Conservation (phyloP, 2,329 filamentous ascomycete species). For the Calonectria hongkongensis region DNA sequence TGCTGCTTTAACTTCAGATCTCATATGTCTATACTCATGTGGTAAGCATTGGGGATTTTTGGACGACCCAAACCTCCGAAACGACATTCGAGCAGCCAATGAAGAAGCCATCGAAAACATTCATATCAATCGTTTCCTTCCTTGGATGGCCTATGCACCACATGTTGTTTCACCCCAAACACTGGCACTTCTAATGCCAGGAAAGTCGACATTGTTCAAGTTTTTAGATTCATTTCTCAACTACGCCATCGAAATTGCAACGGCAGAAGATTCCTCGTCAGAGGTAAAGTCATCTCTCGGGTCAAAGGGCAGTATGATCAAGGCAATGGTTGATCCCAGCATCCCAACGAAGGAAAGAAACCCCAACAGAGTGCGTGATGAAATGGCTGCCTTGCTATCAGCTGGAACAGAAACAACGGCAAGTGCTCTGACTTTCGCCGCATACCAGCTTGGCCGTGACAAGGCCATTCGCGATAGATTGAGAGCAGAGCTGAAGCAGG, state of each 20-base stretch:
- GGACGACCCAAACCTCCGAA: background rate
- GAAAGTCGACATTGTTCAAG: background rate
- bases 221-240: conserved; percentile 1
- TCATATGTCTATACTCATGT: background rate
- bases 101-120: conserved; percentile 6
- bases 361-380: background rate
- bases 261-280: background rate
- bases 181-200: background rate
- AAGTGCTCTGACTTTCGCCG: background rate
- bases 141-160: background rate
- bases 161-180: background rate
- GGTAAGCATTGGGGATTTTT: conserved; percentile 13
- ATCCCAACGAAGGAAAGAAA: background rate
- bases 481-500: background rate
- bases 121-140: background rate
- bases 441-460: conserved; percentile 1
- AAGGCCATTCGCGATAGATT: background rate
- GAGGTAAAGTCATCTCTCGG: background rate
- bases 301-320: conserved; percentile 1
- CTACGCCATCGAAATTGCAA: background rate
- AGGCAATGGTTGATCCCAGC: background rate
- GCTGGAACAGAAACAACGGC: conserved; percentile 10
- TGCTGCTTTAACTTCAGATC: background rate
- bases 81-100: background rate
- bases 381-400: background rate